Conservation (phyloP, 208 protist species). For the Trypanosomatidae sp. region DNA sequence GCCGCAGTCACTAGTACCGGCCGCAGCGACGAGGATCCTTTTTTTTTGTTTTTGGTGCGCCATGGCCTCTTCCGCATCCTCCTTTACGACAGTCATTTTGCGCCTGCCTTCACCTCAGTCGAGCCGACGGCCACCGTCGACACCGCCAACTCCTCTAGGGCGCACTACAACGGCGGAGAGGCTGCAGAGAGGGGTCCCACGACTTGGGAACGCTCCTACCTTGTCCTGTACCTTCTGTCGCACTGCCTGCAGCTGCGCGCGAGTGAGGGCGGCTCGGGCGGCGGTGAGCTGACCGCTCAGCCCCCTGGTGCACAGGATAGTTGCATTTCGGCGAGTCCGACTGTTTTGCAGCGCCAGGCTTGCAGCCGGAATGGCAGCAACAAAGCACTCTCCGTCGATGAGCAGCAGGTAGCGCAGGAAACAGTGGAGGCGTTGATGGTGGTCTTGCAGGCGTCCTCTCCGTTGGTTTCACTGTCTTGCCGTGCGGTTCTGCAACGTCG, state of each 20-base stretch:
- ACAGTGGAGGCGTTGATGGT: conserved; percentile 16
- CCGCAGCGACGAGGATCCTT: conserved; percentile 4
- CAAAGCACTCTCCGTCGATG: background rate
- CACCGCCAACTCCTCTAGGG: background rate
- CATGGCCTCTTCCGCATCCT: conserved; percentile 43
- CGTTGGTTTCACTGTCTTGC: background rate
- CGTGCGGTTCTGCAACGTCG: background rate
- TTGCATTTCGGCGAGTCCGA: background rate
- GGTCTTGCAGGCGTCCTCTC: conserved; percentile 9
- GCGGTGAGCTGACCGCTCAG: background rate
- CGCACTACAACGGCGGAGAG: background rate
- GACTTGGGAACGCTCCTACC: conserved; percentile 10
- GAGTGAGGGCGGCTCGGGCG: background rate
- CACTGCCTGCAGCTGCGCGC: conserved; percentile 23
- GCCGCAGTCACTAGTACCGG: background rate
- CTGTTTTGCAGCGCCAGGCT: background rate
- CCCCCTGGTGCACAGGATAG: background rate
- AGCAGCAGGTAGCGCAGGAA: conserved; percentile 17
- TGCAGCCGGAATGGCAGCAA: background rate
- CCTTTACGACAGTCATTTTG: conserved; percentile 34
- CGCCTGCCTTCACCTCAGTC: conserved; percentile 22
- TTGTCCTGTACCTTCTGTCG: conserved; percentile 13
- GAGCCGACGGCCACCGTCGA: background rate
- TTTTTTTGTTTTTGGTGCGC: conserved; percentile 35
- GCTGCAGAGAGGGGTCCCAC: background rate